Evolutionary conservation across 2,329 filamentous ascomycete genomes (phyloP), one percentile per base, ranked within the genome.

Genomic region (Monascus ruber): DNA sequence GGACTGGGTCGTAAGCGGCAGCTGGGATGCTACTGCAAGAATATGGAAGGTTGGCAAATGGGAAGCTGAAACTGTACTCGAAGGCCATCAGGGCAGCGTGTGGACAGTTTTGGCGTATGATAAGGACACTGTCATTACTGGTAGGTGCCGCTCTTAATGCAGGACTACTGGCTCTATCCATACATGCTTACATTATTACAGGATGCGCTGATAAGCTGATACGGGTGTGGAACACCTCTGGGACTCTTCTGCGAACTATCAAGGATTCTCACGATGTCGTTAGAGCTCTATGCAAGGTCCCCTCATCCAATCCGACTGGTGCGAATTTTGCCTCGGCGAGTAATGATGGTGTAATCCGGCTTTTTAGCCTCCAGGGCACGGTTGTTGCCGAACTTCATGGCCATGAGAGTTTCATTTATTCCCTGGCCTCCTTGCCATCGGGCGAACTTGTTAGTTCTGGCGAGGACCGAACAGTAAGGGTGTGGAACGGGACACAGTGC

Each of bases 321-420:
- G 89, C 87, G 11, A 81, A 94, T n/a, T 88, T 98, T 58, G 91
- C 88, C 34, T 94, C 88, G 33, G 88, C 91, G 10, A 85, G 86
- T 50, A 98, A 96, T 54, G 91, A 98, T 55, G 85, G 86, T 26
- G 70, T 88, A 17, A 83, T 98, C 45, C 77, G 88, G 34, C 63
- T 96, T 4, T 98, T 88, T 83, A 91, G 81, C 29, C 56, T 94
- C 25, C 76, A 82, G 38, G 91, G 91, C 0, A 71, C 81, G 36
- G 74, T 85, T 42, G 70, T 94, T 7, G 81, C 74, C 6, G 80
- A 88, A 59, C 70, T 98, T 3, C 76, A 81, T 43, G 91, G 89
- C 0, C 93, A 98, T 53, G 87, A 94, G 41, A 93, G 82, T 56
- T 98, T 94, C 58, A 91, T 98, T 42, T 98, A 98, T 62, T 83